Evolutionary conservation across 129 eudicot species (phyloP).

Genomic region (Centaurea solstitialis): DNA sequence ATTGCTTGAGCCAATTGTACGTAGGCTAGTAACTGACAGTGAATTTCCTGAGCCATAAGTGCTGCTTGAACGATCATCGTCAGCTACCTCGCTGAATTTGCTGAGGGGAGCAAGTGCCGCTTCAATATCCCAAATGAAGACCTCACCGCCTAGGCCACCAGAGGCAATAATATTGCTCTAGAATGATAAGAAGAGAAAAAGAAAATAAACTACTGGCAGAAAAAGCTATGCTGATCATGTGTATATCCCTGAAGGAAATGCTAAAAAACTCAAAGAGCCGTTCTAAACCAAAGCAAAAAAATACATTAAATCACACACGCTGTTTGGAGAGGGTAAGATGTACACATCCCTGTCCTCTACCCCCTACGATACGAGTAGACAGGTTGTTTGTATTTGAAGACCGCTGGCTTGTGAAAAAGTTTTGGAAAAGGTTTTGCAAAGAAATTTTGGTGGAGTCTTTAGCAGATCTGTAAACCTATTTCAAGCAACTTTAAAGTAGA

Average conservation of each 20-base stretch:
- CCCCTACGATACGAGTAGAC: too few relatives aligned
- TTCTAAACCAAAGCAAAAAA: too few relatives aligned
- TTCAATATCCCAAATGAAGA: slow-evolving; percentile 94
- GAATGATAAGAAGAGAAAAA: slow-evolving; percentile 18
- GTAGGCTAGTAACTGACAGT: slow-evolving; percentile 57
- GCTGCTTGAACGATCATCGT: slow-evolving; percentile 66
- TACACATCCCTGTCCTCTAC: too few relatives aligned
- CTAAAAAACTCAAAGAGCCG: not conserved
- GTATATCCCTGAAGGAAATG: not conserved
- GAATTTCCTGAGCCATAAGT: slow-evolving; percentile 61
- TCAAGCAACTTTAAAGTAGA: not conserved
- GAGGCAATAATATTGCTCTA: slow-evolving; percentile 85
- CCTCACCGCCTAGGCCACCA: slow-evolving; percentile 96
- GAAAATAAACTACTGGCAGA: slow-evolving; percentile 1
- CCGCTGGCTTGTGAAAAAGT: too few relatives aligned
- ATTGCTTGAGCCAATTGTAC: slow-evolving; percentile 80
- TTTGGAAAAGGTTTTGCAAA: too few relatives aligned
- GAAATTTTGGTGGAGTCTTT: not conserved
- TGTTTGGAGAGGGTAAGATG: too few relatives aligned
- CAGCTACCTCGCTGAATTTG: slow-evolving; percentile 65
- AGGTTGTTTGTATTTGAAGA: too few relatives aligned
- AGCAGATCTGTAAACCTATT: not conserved
- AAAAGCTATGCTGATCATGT: not conserved
- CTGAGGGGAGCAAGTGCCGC: slow-evolving; percentile 85
- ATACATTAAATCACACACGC: too few relatives aligned